Base-by-base conservation (phyloP, 768 basidiomycete genomes). In the Pluteus cervinus region DNA sequence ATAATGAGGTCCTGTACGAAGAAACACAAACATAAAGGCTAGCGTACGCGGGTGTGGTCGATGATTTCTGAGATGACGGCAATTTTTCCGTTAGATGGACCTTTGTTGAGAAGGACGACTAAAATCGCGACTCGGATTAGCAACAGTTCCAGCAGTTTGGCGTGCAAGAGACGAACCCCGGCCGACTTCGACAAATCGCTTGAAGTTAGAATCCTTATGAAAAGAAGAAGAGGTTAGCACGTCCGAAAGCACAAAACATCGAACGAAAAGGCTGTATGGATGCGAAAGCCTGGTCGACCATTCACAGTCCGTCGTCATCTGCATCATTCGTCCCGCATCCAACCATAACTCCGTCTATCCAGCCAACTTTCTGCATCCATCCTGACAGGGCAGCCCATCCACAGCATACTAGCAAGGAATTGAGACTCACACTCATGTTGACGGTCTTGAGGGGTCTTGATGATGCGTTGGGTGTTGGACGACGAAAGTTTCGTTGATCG, bases 181-280 rank as follows among this genome's bases (percentile, higher is more conserved):
- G 58, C 94, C 94, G 61, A 97, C 91, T 79, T 99, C 87, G 57
- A 97, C 93, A 67, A 94, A 97, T 46, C 90, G 88, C 68, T 84
- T 82, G 76, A 97, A 98, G 61, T 81, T 90, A 55, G 88, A 92
- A 49, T 81, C 73, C 78, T 86, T 5, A 45, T 37, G 18, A 16
- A 40, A 21, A 26, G 34, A 39, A 37, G 41, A 5, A 37, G 39
- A 14, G 15, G 15, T 52, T 30, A 51, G 47, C 37, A 49, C 45
- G n/a, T n/a, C 10, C 26, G 9, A 28, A 9, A 28, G 26, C 26
- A 28, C 26, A 28, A 14, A 28, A 28, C 26, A 28, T 9, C 9
- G 9, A 28, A 28, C 9, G 26, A 9, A 28, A 28, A 14, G 14
- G 26, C 9, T 9, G 14, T 14, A 28, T 28, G 9, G 9, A 28